phyloP scores from a whole-genome alignment of 139 green algal genomes.

The Zygnema cylindricum region DNA sequence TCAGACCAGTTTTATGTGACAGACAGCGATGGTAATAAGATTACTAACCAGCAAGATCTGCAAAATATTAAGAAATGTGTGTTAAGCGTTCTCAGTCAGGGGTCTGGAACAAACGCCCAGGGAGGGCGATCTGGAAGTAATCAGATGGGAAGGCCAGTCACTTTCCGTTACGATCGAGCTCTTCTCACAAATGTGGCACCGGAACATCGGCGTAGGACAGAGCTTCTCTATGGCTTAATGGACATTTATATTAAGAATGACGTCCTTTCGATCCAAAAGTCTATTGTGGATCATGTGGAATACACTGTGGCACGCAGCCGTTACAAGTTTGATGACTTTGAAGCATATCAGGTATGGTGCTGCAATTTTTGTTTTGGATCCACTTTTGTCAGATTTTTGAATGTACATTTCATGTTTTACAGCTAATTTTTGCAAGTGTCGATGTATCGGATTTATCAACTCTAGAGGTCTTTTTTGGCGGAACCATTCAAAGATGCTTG shows the following conservation, averaged over 20 bases:
- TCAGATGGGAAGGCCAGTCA: not conserved
- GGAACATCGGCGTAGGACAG: slow-evolving; percentile 29
- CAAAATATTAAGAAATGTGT: slow-evolving; percentile 69
- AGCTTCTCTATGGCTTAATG: slow-evolving; percentile 85
- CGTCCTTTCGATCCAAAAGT: slow-evolving; percentile 93
- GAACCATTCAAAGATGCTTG: too few relatives aligned
- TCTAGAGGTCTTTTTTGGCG: too few relatives aligned
- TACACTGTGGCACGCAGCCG: slow-evolving; percentile 94
- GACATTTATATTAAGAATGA: slow-evolving; percentile 96
- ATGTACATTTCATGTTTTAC: too few relatives aligned
- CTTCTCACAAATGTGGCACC: not conserved
- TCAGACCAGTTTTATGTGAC: slow-evolving; percentile 87
- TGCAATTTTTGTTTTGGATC: too few relatives aligned
- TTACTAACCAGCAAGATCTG: slow-evolving; percentile 67
- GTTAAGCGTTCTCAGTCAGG: slow-evolving; percentile 61
- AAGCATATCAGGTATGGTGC: slow-evolving; percentile 92
- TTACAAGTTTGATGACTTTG: slow-evolving; percentile 93
- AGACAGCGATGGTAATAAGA: slow-evolving; percentile 68
- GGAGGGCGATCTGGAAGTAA: not conserved
- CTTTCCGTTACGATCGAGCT: not conserved
- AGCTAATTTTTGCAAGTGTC: too few relatives aligned
- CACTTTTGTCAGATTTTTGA: too few relatives aligned
- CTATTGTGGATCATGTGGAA: slow-evolving; percentile 97
- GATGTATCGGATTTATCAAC: too few relatives aligned
- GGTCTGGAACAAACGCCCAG: not conserved